Base-by-base conservation (phyloP, 1,284 basidiomycete genomes). In the Porogramme epimiltina region DNA sequence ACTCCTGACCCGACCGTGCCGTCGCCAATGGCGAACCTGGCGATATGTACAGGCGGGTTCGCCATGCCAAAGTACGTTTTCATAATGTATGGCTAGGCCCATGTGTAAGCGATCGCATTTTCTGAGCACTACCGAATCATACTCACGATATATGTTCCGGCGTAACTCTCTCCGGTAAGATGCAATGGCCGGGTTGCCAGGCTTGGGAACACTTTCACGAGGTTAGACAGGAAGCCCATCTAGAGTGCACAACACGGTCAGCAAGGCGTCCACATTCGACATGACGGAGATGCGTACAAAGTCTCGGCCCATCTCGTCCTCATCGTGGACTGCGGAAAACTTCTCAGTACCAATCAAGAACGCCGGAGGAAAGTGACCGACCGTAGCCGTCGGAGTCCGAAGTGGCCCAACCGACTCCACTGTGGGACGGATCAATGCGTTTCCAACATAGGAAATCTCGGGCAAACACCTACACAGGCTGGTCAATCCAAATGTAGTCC, bases 401-500 rank as follows among this genome's bases (percentile, higher is more conserved):
- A 2, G 87, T 90, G 6, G 85, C 77, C 62, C 74, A 89, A 1
- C 88, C 87, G 10, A 73, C 72, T 18, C 87, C 87, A 41, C 66
- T 68, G 52, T 1, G 33, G 28, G 28, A 31, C 28, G 28, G 28
- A 31, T 6, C 6, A 31, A 31, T 6, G 28, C 13, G 28, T 6
- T 6, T 8, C 13, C 13, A 31, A 13, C 28, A 6, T 31, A 31
- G 28, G 13, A 13, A 31, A 31, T 6, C 8, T 13, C 28, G 28
- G 13, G 24, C 39, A 46, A 40, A 2, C 9, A 45, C 64, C 41
- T 58, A 69, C 59, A 87, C 86, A 50, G 87, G 88, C 55, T 89
- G 85, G 62, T 89, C 88, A 41, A 89, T 71, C 84, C 84, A 89
- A 46, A 89, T 73, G 56, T 78, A 82, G 68, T 90, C 87, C 2